Evolutionary conservation across 495 filamentous ascomycete genomes (phyloP).

Genomic region (Xylaria telfairii): DNA sequence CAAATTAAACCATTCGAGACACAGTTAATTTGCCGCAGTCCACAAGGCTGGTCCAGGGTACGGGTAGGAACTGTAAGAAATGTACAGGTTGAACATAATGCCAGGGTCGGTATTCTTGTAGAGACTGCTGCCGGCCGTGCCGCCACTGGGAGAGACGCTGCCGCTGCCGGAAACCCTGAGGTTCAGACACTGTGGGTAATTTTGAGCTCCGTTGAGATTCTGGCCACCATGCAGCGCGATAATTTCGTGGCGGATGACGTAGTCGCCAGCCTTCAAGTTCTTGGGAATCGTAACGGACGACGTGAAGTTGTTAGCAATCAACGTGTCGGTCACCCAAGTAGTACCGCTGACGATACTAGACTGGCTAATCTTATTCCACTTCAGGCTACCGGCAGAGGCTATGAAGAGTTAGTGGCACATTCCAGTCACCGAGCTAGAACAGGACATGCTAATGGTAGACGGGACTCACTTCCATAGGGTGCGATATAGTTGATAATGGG

Average conservation of each 20-base stretch:
- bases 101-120: slow-evolving; percentile 61
- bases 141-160: slow-evolving; percentile 39
- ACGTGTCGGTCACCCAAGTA: slow-evolving; percentile 64
- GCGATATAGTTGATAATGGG: slow-evolving; percentile 63
- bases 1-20: background rate
- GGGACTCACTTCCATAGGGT: slow-evolving; percentile 59
- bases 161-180: slow-evolving; percentile 67
- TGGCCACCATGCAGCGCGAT: slow-evolving; percentile 69
- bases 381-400: slow-evolving; percentile 9
- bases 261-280: slow-evolving; percentile 63
- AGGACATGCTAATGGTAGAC: background rate
- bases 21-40: slow-evolving; percentile 21
- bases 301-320: slow-evolving; percentile 66
- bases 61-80: slow-evolving; percentile 41
- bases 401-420: background rate
- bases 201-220: slow-evolving; percentile 63
- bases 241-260: slow-evolving; percentile 74
- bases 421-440: background rate
- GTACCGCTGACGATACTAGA: slow-evolving; percentile 52
- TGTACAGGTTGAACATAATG: slow-evolving; percentile 64
- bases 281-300: slow-evolving; percentile 66
- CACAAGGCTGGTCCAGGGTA: slow-evolving; percentile 41
- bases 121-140: slow-evolving; percentile 57
- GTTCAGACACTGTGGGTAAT: slow-evolving; percentile 73
- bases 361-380: slow-evolving; percentile 64